Conservation (phyloP, 1,284 basidiomycete species). For the Cronartium quercuum region DNA sequence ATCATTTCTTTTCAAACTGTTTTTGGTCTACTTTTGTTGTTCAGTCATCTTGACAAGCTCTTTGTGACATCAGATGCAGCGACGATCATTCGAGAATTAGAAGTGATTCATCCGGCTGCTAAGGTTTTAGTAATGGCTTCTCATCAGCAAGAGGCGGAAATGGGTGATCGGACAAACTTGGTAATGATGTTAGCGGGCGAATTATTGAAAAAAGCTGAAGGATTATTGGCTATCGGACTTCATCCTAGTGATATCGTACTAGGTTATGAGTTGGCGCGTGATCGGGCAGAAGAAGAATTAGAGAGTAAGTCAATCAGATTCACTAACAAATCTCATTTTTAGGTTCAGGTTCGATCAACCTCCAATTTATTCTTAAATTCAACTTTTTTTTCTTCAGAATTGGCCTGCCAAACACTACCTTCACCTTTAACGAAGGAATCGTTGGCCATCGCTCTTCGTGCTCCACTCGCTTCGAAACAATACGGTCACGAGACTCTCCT, state of each 20-base stretch:
- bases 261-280: conserved; percentile 90
- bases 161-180: conserved; percentile 95
- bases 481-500: conserved; percentile 86
- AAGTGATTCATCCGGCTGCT: conserved; percentile 95
- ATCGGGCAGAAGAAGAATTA: conserved; percentile 77
- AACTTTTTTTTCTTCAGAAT: not conserved
- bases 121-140: conserved; percentile 96
- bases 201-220: conserved; percentile 86
- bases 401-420: conserved; percentile 54
- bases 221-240: conserved; percentile 88
- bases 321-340: not conserved
- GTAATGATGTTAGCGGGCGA: conserved; percentile 95
- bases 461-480: conserved; percentile 93
- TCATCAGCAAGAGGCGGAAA: conserved; percentile 94
- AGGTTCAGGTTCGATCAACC: not conserved
- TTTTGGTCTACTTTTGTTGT: not conserved
- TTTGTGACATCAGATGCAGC: conserved; percentile 99
- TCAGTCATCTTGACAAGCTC: conserved; percentile 73
- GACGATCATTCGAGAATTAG: conserved; percentile 95
- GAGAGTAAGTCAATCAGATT: conserved; percentile 62
- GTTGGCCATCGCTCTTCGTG: conserved; percentile 73
- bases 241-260: conserved; percentile 83
- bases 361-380: not conserved
- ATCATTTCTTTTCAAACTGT: conserved; percentile 37
- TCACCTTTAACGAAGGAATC: conserved; percentile 70